These are phyloP conservation scores for Diplotaxis tenuifolia DNA, from an alignment of 345 rosid genomes.

Conservation along the genomic window DNA sequence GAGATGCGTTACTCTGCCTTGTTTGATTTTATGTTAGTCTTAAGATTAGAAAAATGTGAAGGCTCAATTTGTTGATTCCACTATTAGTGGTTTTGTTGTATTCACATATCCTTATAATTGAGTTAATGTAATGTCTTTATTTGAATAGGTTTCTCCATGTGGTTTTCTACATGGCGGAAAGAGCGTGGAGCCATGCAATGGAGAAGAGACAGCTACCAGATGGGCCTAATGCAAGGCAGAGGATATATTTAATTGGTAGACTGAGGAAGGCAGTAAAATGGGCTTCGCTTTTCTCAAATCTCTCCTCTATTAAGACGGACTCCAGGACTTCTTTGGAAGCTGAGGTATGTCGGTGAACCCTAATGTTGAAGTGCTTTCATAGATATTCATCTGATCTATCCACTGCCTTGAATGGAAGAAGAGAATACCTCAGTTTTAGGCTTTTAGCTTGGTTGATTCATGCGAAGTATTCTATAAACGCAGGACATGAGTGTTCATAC, in stretches of 20 bases:
- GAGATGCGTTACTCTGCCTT: neutral
- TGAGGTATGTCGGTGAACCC: conserved; percentile 54
- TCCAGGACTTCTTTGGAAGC: conserved; percentile 92
- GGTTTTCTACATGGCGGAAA: conserved; percentile 86
- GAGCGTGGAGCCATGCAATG: conserved; percentile 99
- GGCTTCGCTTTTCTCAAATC: conserved; percentile 74
- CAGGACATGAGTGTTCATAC: conserved; percentile 1
- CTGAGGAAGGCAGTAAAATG: conserved; percentile 95
- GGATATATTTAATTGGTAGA: conserved; percentile 86
- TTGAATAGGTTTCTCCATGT: conserved; percentile 77
- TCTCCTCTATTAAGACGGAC: conserved; percentile 81
- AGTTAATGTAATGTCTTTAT: neutral
- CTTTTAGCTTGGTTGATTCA: too few relatives aligned
- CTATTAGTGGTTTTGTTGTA: neutral
- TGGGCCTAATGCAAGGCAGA: conserved; percentile 90
- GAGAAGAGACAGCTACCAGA: conserved; percentile 95
- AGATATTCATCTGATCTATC: neutral
- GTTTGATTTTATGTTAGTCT: conserved; percentile 5
- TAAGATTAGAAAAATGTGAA: neutral
- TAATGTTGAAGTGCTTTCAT: neutral
- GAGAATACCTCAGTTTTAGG: conserved; percentile 5
- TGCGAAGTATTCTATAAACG: neutral
- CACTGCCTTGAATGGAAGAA: neutral
- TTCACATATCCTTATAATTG: neutral
- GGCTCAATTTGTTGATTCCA: conserved; percentile 15